Percentiles rank a stretch among this genome's conserved stretches.
Evolutionary conservation across 805 yeast genomes (phyloP).

Genomic region (Kazachstania psychrophila): DNA sequence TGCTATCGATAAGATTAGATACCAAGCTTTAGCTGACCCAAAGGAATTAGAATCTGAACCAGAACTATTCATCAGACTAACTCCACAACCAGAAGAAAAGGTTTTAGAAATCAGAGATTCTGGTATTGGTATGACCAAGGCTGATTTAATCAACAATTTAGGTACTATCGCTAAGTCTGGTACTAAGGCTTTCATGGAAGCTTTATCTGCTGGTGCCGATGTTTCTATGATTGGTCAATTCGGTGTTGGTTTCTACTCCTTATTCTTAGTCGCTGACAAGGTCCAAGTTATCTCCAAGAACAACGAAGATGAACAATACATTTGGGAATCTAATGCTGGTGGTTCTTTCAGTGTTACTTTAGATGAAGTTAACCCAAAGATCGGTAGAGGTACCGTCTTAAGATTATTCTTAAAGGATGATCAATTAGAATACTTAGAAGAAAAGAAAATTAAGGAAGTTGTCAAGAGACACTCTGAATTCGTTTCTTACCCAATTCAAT

Average conservation of each 20-base stretch:
- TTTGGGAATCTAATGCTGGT: slow-evolving; percentile 99
- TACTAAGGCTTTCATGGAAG: slow-evolving; percentile 99
- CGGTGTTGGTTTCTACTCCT: slow-evolving; percentile 99
- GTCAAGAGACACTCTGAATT: slow-evolving; percentile 99
- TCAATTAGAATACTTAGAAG: slow-evolving; percentile 97
- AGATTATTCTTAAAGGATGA: slow-evolving; percentile 97
- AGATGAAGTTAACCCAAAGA: slow-evolving; percentile 77
- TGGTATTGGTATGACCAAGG: slow-evolving; percentile 99
- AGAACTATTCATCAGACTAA: slow-evolving; percentile 91
- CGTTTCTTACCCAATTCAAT: slow-evolving; percentile 97
- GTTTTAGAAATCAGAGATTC: slow-evolving; percentile 96
- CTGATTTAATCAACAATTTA: slow-evolving; percentile 95
- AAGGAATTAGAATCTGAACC: slow-evolving; percentile 89
- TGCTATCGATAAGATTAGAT: slow-evolving; percentile 97
- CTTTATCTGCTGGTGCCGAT: slow-evolving; percentile 98
- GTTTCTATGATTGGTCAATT: slow-evolving; percentile 99
- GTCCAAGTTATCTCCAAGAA: slow-evolving; percentile 97
- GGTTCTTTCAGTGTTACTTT: slow-evolving; percentile 96
- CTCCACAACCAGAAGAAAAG: slow-evolving; percentile 91
- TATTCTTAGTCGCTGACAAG: slow-evolving; percentile 96
- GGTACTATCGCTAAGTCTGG: slow-evolving; percentile 99
- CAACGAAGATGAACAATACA: slow-evolving; percentile 98
- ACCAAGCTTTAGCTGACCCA: slow-evolving; percentile 90
- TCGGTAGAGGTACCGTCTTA: slow-evolving; percentile 90
- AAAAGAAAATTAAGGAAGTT: slow-evolving; percentile 98